Evolutionary conservation across 495 filamentous ascomycete genomes (phyloP).

Genomic region (Barbatosphaeria neglecta): DNA sequence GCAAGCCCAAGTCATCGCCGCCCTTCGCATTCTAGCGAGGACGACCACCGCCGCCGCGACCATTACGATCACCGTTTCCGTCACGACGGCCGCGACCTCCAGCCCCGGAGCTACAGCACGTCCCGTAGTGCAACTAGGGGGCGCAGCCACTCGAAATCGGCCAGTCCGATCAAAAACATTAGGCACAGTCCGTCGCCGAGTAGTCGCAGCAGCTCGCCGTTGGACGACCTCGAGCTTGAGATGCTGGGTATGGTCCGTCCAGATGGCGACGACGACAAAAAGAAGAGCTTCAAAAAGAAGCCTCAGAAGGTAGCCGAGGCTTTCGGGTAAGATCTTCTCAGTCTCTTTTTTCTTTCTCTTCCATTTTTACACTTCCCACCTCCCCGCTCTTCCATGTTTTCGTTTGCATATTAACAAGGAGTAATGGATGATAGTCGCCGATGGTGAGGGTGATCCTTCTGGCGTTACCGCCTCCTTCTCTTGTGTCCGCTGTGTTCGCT

Average conservation of each 20-base stretch:
- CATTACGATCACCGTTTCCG: no score
- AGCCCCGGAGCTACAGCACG: no score
- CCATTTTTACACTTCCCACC: neutral
- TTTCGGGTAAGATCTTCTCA: neutral
- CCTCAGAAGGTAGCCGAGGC: neutral
- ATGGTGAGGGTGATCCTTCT: neutral
- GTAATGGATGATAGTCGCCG: neutral
- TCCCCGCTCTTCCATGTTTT: neutral
- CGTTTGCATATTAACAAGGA: neutral
- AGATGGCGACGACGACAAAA: neutral
- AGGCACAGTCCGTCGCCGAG: neutral
- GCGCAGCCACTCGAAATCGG: neutral
- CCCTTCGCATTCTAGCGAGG: neutral
- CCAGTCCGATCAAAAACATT: neutral
- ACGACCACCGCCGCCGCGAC: neutral
- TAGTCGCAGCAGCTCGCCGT: neutral
- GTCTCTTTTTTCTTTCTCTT: neutral
- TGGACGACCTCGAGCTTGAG: neutral
- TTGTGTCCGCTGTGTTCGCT: no score
- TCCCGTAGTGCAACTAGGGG: neutral
- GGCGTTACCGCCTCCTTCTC: neutral
- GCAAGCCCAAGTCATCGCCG: neutral
- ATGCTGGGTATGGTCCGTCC: neutral
- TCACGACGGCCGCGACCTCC: no score
- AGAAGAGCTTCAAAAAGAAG: neutral